These are phyloP conservation scores for Candida xiaguanensis DNA, from an alignment of 805 yeast species.

Conservation along the genomic window DNA sequence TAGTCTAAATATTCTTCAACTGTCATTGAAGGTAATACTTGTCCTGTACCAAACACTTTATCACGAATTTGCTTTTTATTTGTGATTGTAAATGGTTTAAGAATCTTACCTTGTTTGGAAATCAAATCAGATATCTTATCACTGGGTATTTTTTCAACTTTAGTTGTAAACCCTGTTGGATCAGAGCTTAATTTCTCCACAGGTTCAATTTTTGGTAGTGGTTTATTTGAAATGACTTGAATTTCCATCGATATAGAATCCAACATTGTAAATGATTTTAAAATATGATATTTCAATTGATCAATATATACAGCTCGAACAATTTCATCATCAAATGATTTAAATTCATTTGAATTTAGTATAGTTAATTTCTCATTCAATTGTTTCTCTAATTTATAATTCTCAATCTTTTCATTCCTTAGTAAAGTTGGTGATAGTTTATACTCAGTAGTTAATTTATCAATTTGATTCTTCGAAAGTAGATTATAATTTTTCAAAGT, in stretches of 20 bases:
- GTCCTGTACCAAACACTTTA: conserved; percentile 88
- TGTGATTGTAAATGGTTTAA: conserved; percentile 79
- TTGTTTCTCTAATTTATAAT: conserved; percentile 57
- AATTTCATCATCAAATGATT: conserved; percentile 57
- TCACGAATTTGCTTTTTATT: conserved; percentile 52
- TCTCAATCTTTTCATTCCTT: conserved; percentile 71
- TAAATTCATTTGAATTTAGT: conserved; percentile 23
- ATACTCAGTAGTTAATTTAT: conserved; percentile 3
- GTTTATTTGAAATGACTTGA: conserved; percentile 53
- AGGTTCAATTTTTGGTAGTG: conserved; percentile 7
- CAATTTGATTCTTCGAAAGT: conserved; percentile 12
- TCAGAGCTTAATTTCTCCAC: conserved; percentile 7
- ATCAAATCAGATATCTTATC: conserved; percentile 37
- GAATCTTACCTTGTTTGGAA: conserved; percentile 70
- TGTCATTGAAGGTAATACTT: conserved; percentile 87
- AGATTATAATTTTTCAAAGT: conserved; percentile 40
- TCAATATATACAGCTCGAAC: conserved; percentile 54
- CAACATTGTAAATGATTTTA: conserved; percentile 52
- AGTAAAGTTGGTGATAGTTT: conserved; percentile 32
- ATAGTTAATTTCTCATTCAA: conserved; percentile 41
- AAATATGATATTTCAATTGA: conserved; percentile 49
- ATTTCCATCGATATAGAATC: conserved; percentile 64
- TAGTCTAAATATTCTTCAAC: conserved; percentile 88
- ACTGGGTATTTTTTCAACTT: conserved; percentile 48
- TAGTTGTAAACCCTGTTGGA: conserved; percentile 54